Percentiles rank a stretch among this genome's conserved stretches.
phyloP scores from a whole-genome alignment of 768 basidiomycete species.

The Mycena kentingensis region DNA sequence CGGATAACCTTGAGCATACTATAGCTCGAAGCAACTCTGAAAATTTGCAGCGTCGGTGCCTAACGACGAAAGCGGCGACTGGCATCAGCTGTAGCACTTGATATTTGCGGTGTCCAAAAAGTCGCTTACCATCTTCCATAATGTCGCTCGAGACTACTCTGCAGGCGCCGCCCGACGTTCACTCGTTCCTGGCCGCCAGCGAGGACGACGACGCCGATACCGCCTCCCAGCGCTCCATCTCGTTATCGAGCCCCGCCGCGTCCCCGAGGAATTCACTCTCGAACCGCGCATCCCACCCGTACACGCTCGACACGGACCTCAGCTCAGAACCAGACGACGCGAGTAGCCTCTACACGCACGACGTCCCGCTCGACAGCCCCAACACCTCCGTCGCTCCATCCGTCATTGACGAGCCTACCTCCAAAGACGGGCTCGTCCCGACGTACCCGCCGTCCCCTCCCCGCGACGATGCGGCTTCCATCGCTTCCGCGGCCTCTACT shows the following conservation, averaged over 20 bases:
- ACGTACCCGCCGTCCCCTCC: constrained; percentile 64
- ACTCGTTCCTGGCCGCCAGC: constrained; percentile 33
- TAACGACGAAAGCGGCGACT: too few relatives aligned
- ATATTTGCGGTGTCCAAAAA: not conserved
- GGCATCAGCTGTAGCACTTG: too few relatives aligned
- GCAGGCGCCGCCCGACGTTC: constrained; percentile 29
- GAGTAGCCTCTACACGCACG: constrained; percentile 51
- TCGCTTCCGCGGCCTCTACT: constrained; percentile 64
- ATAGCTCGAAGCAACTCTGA: too few relatives aligned
- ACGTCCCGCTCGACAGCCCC: constrained; percentile 47
- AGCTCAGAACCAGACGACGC: constrained; percentile 56
- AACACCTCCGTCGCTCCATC: constrained; percentile 55
- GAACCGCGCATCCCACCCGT: constrained; percentile 46
- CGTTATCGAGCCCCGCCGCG: constrained; percentile 63
- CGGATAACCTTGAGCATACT: too few relatives aligned
- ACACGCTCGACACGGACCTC: constrained; percentile 55
- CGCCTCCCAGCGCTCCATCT: constrained; percentile 76
- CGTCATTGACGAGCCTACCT: constrained; percentile 42
- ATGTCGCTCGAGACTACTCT: constrained; percentile 19
- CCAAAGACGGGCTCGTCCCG: constrained; percentile 34
- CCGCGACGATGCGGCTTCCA: constrained; percentile 52
- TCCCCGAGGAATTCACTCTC: constrained; percentile 52
- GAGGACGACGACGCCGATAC: constrained; percentile 70
- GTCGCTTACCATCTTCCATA: constrained; percentile 9
- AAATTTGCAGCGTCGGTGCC: too few relatives aligned